Conservation (phyloP, 176 grass and related monocot genomes). For the Chloris gayana region DNA sequence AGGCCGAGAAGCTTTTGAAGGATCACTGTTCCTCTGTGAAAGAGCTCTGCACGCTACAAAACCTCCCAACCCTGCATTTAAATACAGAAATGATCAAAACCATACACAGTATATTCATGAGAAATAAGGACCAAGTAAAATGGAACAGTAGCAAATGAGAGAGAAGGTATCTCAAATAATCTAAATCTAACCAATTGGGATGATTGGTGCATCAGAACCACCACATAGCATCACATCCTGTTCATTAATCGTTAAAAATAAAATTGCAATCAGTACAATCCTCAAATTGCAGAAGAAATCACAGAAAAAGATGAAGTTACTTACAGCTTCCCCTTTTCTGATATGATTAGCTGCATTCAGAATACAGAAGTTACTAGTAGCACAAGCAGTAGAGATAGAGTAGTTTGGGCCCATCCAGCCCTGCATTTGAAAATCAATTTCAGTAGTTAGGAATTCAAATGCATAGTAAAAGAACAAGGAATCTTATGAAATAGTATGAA, state of each 20-base stretch:
- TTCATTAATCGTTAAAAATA: slow-evolving; percentile 50
- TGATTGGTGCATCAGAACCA: slow-evolving; percentile 93
- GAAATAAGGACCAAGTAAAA: slow-evolving; percentile 6
- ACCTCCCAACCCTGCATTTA: slow-evolving; percentile 84
- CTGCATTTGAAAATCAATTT: slow-evolving; percentile 40
- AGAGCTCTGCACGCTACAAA: slow-evolving; percentile 98
- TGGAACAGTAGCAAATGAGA: slow-evolving; percentile 11
- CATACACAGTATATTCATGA: slow-evolving; percentile 15
- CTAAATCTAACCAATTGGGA: slow-evolving; percentile 75
- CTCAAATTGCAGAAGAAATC: slow-evolving; percentile 2
- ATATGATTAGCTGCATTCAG: slow-evolving; percentile 97
- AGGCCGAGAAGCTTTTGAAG: slow-evolving; percentile 90
- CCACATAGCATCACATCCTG: slow-evolving; percentile 98
- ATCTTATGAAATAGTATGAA: slow-evolving; percentile 20
- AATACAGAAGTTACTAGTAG: slow-evolving; percentile 99
- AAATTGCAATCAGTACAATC: slow-evolving; percentile 15
- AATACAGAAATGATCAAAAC: slow-evolving; percentile 24
- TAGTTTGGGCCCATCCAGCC: slow-evolving; percentile 99
- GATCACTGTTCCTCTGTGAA: slow-evolving; percentile 92
- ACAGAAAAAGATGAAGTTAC: slow-evolving; percentile 34
- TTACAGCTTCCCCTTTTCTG: slow-evolving; percentile 85
- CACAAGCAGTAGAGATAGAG: slow-evolving; percentile 96
- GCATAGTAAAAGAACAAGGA: slow-evolving; percentile 26
- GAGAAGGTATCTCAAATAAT: slow-evolving; percentile 19
- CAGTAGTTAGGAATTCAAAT: slow-evolving; percentile 19